Base-by-base conservation (phyloP, 2,329 filamentous ascomycete species). In the Pestalotiopsis sp. region DNA sequence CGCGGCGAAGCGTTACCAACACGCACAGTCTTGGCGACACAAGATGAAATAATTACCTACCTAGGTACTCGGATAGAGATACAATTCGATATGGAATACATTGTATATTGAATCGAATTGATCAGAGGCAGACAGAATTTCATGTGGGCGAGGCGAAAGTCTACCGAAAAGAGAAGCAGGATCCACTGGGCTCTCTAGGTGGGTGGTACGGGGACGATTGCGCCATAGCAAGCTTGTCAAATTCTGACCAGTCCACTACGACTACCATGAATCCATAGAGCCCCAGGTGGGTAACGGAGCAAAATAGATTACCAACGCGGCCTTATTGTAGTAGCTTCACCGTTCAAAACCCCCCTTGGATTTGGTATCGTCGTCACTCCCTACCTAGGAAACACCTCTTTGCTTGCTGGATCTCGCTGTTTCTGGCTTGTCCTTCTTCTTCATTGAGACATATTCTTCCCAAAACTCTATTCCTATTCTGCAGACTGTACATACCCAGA, bases 191-290 rank as follows among this genome's bases (percentile, higher is more conserved):
- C 4, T 49, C n/a, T 14, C n/a, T 49, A 71, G 69, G 57, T 67
- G 72, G 70, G 71, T 56, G 72, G 73, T 63, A 72, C 70, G 68
- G 71, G 60, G 64, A 52, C 68, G 71, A 76, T 75, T 71, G 73
- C 74, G 74, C 74, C 72, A 76, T 76, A 70, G 66, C 41, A 66
- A 70, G 68, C 69, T 73, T 70, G 60, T 64, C 65, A 62, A 68
- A 58, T 2, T 62, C 56, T 60, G 59, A 66, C 72, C 68, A 72
- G 71, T 69, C 70, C 66, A 31, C 14, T 25, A 61, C 58, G 27
- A 61, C 58, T 36, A 36, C 31, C n/a, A 14, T 38, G 17, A 27
- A 66, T 49, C 6, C 56, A 20, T n/a, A 27, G 23, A 61, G 49
- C 31, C 13, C n/a, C 20, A 45, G 63, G 61, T 64, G 61, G 61